Conservation (phyloP, 768 basidiomycete species). For the Lactarius sanguifluus region DNA sequence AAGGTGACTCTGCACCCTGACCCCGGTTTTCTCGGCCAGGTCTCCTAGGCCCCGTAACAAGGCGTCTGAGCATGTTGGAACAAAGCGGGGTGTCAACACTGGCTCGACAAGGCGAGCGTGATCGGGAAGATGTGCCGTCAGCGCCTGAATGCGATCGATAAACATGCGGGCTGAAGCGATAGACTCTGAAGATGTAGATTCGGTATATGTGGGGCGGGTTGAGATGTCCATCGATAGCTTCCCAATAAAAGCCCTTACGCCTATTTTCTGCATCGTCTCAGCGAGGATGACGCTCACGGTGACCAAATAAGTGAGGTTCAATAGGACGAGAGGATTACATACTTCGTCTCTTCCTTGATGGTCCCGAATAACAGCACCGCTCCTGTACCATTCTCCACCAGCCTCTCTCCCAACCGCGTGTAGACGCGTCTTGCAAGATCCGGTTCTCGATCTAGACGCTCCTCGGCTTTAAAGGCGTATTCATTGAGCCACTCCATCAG, state of each 20-base stretch:
- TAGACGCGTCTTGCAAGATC: constrained; percentile 68
- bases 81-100: constrained; percentile 85
- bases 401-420: constrained; percentile 57
- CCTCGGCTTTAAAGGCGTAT: constrained; percentile 83
- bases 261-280: constrained; percentile 63
- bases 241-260: constrained; percentile 81
- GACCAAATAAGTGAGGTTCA: not conserved
- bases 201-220: constrained; percentile 67
- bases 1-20: constrained; percentile 77
- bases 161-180: constrained; percentile 56
- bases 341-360: constrained; percentile 83
- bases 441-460: constrained; percentile 62
- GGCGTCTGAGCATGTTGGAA: constrained; percentile 81
- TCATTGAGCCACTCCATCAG: constrained; percentile 81
- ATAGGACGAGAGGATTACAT: constrained; percentile 30
- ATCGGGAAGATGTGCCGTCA: constrained; percentile 42
- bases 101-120: constrained; percentile 66
- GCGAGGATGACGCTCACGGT: constrained; percentile 70
- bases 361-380: constrained; percentile 81
- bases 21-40: constrained; percentile 46
- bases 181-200: constrained; percentile 52
- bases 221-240: constrained; percentile 91
- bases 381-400: constrained; percentile 75
- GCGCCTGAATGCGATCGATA: constrained; percentile 47
- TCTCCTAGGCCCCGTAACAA: constrained; percentile 62